phyloP scores from a whole-genome alignment of 2,329 filamentous ascomycete species.

The Colletotrichum cordylinicola region DNA sequence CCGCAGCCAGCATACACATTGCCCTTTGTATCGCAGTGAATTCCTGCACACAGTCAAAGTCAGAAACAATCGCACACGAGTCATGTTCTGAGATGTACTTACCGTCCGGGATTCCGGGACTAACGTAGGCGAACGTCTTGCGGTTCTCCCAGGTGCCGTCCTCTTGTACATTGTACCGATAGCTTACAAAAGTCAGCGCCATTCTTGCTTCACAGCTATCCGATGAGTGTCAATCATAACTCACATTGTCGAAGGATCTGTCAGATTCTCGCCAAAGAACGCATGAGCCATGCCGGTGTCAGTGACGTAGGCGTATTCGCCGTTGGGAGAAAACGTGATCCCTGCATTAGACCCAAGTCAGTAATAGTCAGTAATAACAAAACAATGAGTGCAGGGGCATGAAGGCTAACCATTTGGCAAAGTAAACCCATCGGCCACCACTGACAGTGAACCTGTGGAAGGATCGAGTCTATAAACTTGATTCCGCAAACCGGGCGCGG shows the following conservation, averaged over 20 bases:
- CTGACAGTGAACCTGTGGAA: constrained; percentile 53
- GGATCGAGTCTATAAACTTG: constrained; percentile 65
- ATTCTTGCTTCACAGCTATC: background rate
- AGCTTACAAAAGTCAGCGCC: constrained; percentile 32
- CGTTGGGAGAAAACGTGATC: constrained; percentile 61
- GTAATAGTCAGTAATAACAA: background rate
- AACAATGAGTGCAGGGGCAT: constrained; percentile 10
- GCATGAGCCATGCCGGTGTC: constrained; percentile 58
- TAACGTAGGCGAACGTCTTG: constrained; percentile 61
- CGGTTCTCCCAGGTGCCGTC: constrained; percentile 54
- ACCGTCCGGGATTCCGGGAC: constrained; percentile 64
- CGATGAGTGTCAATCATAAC: constrained; percentile 11
- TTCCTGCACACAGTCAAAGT: constrained; percentile 32
- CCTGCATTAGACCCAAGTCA: constrained; percentile 36
- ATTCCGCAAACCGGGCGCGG: constrained; percentile 55
- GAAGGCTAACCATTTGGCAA: constrained; percentile 51
- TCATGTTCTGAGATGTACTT: constrained; percentile 19
- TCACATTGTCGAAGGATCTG: constrained; percentile 54
- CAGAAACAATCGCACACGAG: background rate
- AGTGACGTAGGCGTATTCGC: constrained; percentile 57
- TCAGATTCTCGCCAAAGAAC: constrained; percentile 46
- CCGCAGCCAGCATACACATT: constrained; percentile 59
- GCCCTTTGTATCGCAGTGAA: constrained; percentile 59
- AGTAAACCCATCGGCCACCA: constrained; percentile 63
- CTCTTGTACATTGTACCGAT: constrained; percentile 48